Evolutionary conservation across 352 stramenopile genomes (phyloP).

Genomic region (Salisapilia sapeloensis): DNA sequence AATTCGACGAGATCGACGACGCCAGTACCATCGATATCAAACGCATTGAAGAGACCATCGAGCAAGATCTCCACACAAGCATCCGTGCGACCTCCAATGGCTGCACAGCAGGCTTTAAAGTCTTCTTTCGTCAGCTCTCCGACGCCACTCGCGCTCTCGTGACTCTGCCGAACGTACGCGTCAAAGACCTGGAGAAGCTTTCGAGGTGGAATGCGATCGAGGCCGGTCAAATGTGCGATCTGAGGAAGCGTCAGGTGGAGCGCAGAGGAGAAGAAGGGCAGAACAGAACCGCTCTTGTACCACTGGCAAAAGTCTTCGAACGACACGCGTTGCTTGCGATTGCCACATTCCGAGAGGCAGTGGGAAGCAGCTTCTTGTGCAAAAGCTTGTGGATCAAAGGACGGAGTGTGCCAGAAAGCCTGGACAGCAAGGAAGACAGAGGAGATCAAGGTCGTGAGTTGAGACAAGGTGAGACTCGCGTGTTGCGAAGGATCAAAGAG

Average conservation of each 20-base stretch:
- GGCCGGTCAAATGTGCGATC: too few relatives aligned
- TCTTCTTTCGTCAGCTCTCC: conserved; percentile 28
- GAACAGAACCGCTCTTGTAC: too few relatives aligned
- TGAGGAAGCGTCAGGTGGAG: too few relatives aligned
- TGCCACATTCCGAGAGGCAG: background rate
- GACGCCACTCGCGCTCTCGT: conserved; percentile 1
- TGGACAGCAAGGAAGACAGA: conserved; percentile 9
- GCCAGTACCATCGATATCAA: conserved; percentile 52
- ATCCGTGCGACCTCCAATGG: conserved; percentile 24
- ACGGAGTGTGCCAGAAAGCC: conserved; percentile 48
- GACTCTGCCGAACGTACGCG: too few relatives aligned
- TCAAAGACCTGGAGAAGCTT: too few relatives aligned
- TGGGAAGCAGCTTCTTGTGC: too few relatives aligned
- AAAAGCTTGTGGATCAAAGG: background rate
- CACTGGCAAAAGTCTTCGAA: conserved; percentile 74
- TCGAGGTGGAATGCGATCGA: too few relatives aligned
- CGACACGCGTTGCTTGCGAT: conserved; percentile 15
- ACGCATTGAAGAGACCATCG: conserved; percentile 56
- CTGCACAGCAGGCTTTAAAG: conserved; percentile 47
- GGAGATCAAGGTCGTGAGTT: conserved; percentile 11
- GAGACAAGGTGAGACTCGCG: conserved; percentile 9
- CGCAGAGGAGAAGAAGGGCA: too few relatives aligned
- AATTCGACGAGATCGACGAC: conserved; percentile 67
- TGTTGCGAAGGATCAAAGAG: conserved; percentile 55
- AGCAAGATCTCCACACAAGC: too few relatives aligned